Evolutionary conservation across 805 yeast genomes (phyloP).

Genomic region (Ogataea allantospora): DNA sequence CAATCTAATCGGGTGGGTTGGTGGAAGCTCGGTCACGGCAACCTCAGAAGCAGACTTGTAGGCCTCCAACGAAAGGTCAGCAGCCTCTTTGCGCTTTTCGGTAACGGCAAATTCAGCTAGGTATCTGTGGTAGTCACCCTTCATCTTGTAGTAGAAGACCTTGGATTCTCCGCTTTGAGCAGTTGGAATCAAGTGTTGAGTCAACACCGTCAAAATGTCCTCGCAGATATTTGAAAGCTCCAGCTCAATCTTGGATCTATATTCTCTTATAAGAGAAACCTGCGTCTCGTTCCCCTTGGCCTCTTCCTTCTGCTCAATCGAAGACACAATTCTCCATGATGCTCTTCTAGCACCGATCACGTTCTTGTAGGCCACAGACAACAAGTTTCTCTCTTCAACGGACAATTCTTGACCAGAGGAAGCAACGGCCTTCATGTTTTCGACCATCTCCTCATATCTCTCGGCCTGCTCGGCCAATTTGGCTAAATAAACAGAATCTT

Average conservation of each 20-base stretch:
- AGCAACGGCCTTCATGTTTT: conserved; percentile 96
- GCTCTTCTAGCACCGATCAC: conserved; percentile 99
- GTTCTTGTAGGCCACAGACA: conserved; percentile 96
- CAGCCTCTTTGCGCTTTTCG: conserved; percentile 89
- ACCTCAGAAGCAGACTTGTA: conserved; percentile 95
- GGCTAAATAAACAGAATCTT: conserved; percentile 97
- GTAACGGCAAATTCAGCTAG: conserved; percentile 93
- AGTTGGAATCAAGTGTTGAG: conserved; percentile 86
- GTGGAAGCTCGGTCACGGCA: conserved; percentile 94
- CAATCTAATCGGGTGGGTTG: conserved; percentile 97
- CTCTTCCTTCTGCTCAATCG: conserved; percentile 97
- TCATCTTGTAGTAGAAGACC: conserved; percentile 98
- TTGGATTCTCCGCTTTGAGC: conserved; percentile 97
- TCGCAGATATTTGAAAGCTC: conserved; percentile 93
- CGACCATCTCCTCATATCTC: conserved; percentile 99
- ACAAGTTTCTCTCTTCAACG: conserved; percentile 95
- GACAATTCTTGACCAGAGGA: conserved; percentile 92
- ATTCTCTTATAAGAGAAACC: conserved; percentile 84
- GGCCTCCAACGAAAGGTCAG: conserved; percentile 89
- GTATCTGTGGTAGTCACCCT: conserved; percentile 99
- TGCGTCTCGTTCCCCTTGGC: conserved; percentile 92
- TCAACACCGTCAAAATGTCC: conserved; percentile 84
- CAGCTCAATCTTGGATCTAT: conserved; percentile 90
- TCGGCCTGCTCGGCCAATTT: conserved; percentile 99
- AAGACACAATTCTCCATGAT: conserved; percentile 97